These are phyloP conservation scores for Ceratobasidium sp. DNA, from an alignment of 1,284 basidiomycete species.

Conservation along the genomic window DNA sequence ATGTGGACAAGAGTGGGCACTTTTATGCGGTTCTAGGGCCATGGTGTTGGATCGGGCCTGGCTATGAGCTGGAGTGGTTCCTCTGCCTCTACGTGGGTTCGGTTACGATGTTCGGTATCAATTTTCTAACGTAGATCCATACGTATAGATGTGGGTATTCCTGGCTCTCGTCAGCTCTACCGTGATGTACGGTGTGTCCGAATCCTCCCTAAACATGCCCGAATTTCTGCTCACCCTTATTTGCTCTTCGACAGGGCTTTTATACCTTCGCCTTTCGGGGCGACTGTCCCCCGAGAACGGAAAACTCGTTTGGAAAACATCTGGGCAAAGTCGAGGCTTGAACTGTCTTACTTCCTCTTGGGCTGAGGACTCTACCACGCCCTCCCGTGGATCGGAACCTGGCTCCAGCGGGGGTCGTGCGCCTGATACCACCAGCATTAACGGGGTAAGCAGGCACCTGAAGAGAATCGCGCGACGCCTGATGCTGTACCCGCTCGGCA, in stretches of 20 bases:
- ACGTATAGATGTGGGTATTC: constrained; percentile 33
- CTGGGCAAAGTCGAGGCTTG: neutral
- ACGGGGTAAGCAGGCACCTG: constrained; percentile 28
- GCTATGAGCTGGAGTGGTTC: constrained; percentile 24
- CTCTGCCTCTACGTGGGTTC: constrained; percentile 22
- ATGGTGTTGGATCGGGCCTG: constrained; percentile 35
- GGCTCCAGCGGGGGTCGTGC: neutral
- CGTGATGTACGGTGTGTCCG: neutral
- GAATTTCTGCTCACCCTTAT: no score
- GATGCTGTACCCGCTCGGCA: constrained; percentile 32
- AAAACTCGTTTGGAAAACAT: constrained; percentile 7
- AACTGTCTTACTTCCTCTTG: neutral
- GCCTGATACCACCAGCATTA: neutral
- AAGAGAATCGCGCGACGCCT: constrained; percentile 23
- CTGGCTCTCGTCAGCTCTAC: constrained; percentile 14
- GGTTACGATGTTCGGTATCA: neutral
- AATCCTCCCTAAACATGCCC: no score
- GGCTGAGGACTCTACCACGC: no score
- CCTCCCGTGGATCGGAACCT: no score
- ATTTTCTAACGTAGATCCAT: neutral
- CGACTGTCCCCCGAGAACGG: neutral
- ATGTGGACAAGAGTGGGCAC: constrained; percentile 1
- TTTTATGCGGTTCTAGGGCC: constrained; percentile 33
- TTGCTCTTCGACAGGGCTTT: neutral
- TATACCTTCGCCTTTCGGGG: constrained; percentile 29